Evolutionary conservation across 1,284 basidiomycete species (phyloP), one percentile per base, ranked within the genome.

Genomic region (Apiotrichum domesticum): DNA sequence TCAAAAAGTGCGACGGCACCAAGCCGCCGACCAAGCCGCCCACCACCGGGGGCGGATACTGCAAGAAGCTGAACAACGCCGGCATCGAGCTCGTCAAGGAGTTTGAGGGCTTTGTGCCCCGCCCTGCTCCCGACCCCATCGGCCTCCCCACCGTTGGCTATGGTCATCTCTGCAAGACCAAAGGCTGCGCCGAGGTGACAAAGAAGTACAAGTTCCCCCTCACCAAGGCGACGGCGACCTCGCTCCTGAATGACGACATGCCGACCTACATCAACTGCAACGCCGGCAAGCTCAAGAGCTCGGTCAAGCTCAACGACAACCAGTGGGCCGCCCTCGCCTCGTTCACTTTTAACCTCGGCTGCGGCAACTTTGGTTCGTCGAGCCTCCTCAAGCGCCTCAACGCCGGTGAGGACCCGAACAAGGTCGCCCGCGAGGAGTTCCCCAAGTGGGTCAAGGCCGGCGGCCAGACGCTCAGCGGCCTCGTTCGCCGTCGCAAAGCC

Each of bases 121-220:
- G 34, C 4, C 44, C 48, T 2, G 32, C 15, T 21, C 40, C 48
- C 6, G 58, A 59, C 45, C 52, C 58, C 2, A 33, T 53, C 34
- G 55, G 52, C 15, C 44, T 51, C 29, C 55, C 54, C 11, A 59
- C 58, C 21, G 55, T 59, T 3, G 58, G 58, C 43, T 59, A 59
- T 44, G 55, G 58, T n/a, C 58, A 60, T 49, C 48, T 48, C 4
- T 60, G 58, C 52, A 29, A 40, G 42, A 33, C 2, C 39, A n/a
- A n/a, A 8, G n/a, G 37, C 35, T 60, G 58, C 49, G n/a, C 13
- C 32, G 58, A 51, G 15, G 52, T 54, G 7, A 21, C 21, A 21
- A 21, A 21, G 21, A 43, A 43, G 10, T 56, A 45, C 46, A 33
- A 5, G 8, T 57, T 54, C 46, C 58, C 58, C 3, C 52, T 60